phyloP scores from a whole-genome alignment of 768 basidiomycete genomes.

The Russula ochroleuca region DNA sequence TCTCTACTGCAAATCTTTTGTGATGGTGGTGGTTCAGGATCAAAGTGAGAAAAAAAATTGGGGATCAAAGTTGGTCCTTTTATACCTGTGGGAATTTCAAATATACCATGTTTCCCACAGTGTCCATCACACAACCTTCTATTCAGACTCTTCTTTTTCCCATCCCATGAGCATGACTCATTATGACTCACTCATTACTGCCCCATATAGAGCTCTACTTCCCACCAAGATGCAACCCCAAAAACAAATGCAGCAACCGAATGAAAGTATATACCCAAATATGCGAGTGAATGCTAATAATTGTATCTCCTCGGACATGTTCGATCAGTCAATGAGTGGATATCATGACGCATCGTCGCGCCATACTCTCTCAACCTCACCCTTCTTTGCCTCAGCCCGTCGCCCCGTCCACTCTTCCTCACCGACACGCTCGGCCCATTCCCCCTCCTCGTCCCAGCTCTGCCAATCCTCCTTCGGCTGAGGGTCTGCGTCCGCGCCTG shows the following conservation, averaged over 20 bases:
- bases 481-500: constrained; percentile 13
- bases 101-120: not conserved
- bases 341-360: constrained; percentile 5
- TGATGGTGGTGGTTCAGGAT: constrained; percentile 7
- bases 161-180: not conserved
- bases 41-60: not conserved
- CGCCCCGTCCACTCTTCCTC: constrained; percentile 48
- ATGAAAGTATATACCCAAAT: not conserved
- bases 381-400: constrained; percentile 40
- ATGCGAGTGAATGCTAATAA: not conserved
- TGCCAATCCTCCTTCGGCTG: constrained; percentile 40
- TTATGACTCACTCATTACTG: not conserved
- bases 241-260: not conserved
- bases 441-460: constrained; percentile 43
- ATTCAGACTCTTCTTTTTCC: not conserved
- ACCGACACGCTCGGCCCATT: constrained; percentile 48
- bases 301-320: not conserved
- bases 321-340: not conserved
- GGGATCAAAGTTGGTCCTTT: not conserved
- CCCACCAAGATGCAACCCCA: not conserved
- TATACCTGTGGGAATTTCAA: constrained; percentile 13
- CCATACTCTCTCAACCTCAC: constrained; percentile 34
- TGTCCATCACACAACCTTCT: not conserved
- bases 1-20: not conserved
- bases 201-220: not conserved